These are phyloP conservation scores for Avena atlantica DNA, from an alignment of 176 grass and related monocot species.

Conservation along the genomic window DNA sequence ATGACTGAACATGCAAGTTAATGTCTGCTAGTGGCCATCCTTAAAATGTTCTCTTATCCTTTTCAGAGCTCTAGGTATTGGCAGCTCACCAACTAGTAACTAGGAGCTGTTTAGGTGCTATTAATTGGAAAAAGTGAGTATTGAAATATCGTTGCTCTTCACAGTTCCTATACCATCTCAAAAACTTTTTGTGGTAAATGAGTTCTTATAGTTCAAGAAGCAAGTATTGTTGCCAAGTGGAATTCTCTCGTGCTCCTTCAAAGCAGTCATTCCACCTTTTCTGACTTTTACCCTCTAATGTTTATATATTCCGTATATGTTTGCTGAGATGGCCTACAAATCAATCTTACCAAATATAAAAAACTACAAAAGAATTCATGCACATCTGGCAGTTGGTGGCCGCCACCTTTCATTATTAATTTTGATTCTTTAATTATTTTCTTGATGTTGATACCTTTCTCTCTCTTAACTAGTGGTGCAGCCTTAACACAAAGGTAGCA, in stretches of 20 bases:
- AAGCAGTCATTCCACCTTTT: conserved; percentile 22
- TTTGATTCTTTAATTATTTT: conserved; percentile 52
- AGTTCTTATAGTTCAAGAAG: conserved; percentile 17
- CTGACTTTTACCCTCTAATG: neutral
- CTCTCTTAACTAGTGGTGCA: conserved; percentile 24
- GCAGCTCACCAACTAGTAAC: conserved; percentile 44
- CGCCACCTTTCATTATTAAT: conserved; percentile 49
- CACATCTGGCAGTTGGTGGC: conserved; percentile 58
- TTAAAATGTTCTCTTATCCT: conserved; percentile 24
- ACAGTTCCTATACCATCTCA: neutral
- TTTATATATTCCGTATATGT: conserved; percentile 8
- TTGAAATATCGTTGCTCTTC: conserved; percentile 19
- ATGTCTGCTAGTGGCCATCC: conserved; percentile 27
- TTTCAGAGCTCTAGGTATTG: conserved; percentile 45
- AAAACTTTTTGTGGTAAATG: conserved; percentile 16
- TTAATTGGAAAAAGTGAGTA: conserved; percentile 25
- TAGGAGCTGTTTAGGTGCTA: conserved; percentile 37
- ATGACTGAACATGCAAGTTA: conserved; percentile 43
- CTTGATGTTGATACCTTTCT: conserved; percentile 46
- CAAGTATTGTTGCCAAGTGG: conserved; percentile 10
- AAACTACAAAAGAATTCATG: conserved; percentile 35
- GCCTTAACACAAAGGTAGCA: conserved; percentile 20
- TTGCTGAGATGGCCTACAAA: conserved; percentile 32
- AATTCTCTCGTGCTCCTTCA: conserved; percentile 22
- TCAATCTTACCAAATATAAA: conserved; percentile 35